phyloP scores from a whole-genome alignment of 495 filamentous ascomycete genomes.

The Hyaloscypha finlandica region DNA sequence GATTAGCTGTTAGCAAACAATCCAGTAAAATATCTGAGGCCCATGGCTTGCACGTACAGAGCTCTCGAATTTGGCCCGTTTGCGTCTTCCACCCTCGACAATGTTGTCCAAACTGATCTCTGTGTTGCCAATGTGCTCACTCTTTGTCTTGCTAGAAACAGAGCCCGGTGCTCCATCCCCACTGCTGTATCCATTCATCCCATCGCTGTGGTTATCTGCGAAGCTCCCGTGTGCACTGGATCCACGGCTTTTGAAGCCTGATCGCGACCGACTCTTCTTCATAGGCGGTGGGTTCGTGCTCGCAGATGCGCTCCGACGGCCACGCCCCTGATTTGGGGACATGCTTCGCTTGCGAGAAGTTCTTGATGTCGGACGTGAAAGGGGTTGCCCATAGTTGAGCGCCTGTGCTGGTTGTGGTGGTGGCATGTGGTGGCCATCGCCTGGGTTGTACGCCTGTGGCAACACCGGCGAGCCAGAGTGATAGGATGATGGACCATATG shows the following conservation, averaged over 20 bases:
- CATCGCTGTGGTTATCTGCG: slow-evolving; percentile 62
- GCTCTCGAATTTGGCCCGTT: slow-evolving; percentile 96
- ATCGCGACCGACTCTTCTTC: slow-evolving; percentile 68
- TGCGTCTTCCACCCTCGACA: slow-evolving; percentile 91
- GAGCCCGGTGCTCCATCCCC: slow-evolving; percentile 77
- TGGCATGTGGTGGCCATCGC: slow-evolving; percentile 46
- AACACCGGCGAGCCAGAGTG: slow-evolving; percentile 39
- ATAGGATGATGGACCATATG: slow-evolving; percentile 39
- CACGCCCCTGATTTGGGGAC: slow-evolving; percentile 73
- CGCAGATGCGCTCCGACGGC: slow-evolving; percentile 77
- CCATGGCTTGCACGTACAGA: slow-evolving; percentile 64
- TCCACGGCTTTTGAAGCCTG: slow-evolving; percentile 65
- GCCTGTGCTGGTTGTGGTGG: slow-evolving; percentile 50
- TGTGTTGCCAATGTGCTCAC: slow-evolving; percentile 83
- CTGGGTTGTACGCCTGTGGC: slow-evolving; percentile 31
- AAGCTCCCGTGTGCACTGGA: slow-evolving; percentile 67
- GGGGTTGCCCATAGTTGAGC: slow-evolving; percentile 55
- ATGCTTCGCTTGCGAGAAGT: slow-evolving; percentile 74
- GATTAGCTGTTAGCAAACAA: slow-evolving; percentile 20
- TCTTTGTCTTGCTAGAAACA: slow-evolving; percentile 69
- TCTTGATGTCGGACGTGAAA: slow-evolving; percentile 66
- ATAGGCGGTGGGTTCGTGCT: slow-evolving; percentile 45
- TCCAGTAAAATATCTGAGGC: neutral
- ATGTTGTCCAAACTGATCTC: slow-evolving; percentile 98
- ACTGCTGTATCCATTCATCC: slow-evolving; percentile 71